Evolutionary conservation across 129 eudicot genomes (phyloP).

Genomic region (Helianthus tuberosus): DNA sequence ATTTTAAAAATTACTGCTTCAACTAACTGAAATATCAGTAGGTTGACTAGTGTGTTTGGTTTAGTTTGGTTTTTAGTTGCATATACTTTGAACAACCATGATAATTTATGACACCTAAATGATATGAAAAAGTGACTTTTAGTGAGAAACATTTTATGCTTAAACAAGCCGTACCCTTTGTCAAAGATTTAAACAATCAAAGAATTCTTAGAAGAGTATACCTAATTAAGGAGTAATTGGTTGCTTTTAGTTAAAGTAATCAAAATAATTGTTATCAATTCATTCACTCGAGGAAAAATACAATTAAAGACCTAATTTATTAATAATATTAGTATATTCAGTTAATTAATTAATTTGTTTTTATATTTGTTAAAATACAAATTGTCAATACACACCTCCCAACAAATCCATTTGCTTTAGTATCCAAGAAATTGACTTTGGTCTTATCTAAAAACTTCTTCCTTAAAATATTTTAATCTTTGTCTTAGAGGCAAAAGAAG

Average conservation of each 20-base stretch:
- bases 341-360: background rate
- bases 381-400: constrained; percentile 18
- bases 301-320: background rate
- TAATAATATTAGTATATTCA: background rate
- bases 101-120: too few relatives aligned
- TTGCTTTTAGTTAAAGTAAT: constrained; percentile 1
- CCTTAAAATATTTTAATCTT: background rate
- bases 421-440: constrained; percentile 27
- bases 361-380: constrained; percentile 4
- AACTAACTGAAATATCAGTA: too few relatives aligned
- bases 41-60: too few relatives aligned
- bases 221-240: background rate
- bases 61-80: too few relatives aligned
- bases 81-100: too few relatives aligned
- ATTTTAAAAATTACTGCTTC: too few relatives aligned
- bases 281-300: background rate
- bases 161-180: background rate
- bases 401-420: constrained; percentile 25
- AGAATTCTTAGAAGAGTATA: background rate
- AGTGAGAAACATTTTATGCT: background rate
- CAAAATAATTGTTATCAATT: background rate
- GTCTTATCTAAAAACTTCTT: background rate
- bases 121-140: too few relatives aligned
- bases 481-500: background rate
- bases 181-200: too few relatives aligned